Percentiles rank a stretch among this genome's conserved stretches.
Evolutionary conservation across 1,284 basidiomycete genomes (phyloP).

Genomic region (Leccinum pachyderme): DNA sequence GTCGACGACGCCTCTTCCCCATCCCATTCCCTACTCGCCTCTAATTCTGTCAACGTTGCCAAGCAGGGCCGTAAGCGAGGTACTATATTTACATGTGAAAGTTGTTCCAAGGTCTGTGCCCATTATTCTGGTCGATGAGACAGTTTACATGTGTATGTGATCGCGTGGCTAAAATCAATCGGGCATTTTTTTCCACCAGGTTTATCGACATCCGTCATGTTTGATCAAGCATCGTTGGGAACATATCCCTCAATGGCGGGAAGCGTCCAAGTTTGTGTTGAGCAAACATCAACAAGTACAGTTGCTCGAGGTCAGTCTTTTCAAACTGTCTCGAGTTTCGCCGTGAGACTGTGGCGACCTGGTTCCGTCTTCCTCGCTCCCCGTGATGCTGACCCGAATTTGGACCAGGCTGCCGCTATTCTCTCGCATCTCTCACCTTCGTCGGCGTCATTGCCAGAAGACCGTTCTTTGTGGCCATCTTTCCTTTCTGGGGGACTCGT

Average conservation of each 20-base stretch:
- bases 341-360: neutral
- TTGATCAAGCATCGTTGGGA: conserved; percentile 98
- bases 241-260: conserved; percentile 96
- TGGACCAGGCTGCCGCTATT: conserved; percentile 83
- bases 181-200: conserved; percentile 41
- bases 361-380: neutral
- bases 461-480: conserved; percentile 84
- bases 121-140: conserved; percentile 1
- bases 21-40: conserved; percentile 21
- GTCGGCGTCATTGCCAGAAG: conserved; percentile 82
- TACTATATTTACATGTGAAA: conserved; percentile 89
- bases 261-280: conserved; percentile 90
- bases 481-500: conserved; percentile 71
- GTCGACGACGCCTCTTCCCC: conserved; percentile 22
- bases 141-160: neutral
- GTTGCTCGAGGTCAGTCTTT: conserved; percentile 73
- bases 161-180: conserved; percentile 1
- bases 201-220: conserved; percentile 93
- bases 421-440: conserved; percentile 77
- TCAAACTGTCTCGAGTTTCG: neutral
- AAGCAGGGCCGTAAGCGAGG: conserved; percentile 70
- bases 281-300: conserved; percentile 99
- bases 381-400: conserved; percentile 9
- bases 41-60: conserved; percentile 37
- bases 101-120: conserved; percentile 74